Base-by-base conservation (phyloP, 805 yeast species). In the Yamadazyma tumulicola region DNA sequence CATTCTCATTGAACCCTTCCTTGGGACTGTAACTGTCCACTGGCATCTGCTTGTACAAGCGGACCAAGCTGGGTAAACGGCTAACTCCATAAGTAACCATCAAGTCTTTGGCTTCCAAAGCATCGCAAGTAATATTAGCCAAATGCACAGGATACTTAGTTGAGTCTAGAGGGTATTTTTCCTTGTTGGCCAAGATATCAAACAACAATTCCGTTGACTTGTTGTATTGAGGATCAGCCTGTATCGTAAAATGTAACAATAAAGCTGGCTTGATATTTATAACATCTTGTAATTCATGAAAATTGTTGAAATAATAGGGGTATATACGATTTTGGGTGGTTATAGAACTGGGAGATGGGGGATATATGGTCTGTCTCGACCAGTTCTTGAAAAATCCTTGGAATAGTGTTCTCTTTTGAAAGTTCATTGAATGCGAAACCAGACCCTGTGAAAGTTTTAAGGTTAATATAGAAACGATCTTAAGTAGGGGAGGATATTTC, bases 71-170 rank as follows among this genome's bases (percentile, higher is more conserved):
- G 3, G 95, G 95, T 4, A 85, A 66, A 21, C 66, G 61, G 19
- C 60, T 62, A 14, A 79, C 74, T 14, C 59, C 65, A 51, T 81
- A 86, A 29, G 79, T 69, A 28, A 70, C 55, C 55, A 76, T 55
- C 37, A 85, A 58, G 8, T 75, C 84, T 31, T 71, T 67, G 15
- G 81, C 79, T 2, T 73, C 87, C 8, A 71, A 72, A 41, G 76
- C 75, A 50, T 85, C 93, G 21, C 79, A 67, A 48, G 84, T 85
- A 12, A 85, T 72, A 50, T 82, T 88, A 6, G 81, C 93, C 62
- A 78, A 63, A 47, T 77, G 75, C 21, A 85, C 67, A 4, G 59
- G 53, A 24, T 30, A 37, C 27, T 59, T 59, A 38, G 72, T 67
- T 7, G 42, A 37, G 29, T 69, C 72, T 29, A 78, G 72, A 3